Evolutionary conservation across 2,329 filamentous ascomycete genomes (phyloP), one percentile per base, ranked within the genome.

Genomic region (Ophiocordyceps sinensis): DNA sequence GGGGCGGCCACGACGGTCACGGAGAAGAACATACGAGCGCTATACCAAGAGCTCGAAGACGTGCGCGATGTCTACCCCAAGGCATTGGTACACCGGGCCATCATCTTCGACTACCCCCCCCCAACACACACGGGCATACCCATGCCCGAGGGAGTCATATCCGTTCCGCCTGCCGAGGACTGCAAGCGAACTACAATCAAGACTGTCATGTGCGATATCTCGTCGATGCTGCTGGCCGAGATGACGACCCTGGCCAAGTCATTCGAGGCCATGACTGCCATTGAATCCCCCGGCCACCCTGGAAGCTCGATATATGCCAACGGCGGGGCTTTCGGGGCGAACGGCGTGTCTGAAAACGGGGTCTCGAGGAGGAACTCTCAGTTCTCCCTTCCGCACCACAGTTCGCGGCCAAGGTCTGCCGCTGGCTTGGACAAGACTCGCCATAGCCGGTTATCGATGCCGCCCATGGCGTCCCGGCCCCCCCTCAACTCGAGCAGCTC

Each of bases 161-260:
- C 76, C 32, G 74, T 94, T 23, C 87, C 86, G 14, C 75, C 80
- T 0, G 65, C 66, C 17, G 71, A 79, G 43, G 67, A 77, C 26
- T 83, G 79, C 37, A 84, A 79, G 53, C 73, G 77, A 38, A 91
- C 86, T 2, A 91, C 86, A 1, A 79, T 88, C 58, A 85, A 84
- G 61, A 84, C 82, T 0, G 71, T 84, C 52, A 79, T 89, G 74
- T 86, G 82, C 53, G 80, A 86, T 56, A 73, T 88, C 42, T 85
- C 82, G 4, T 81, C 82, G 12, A 55, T 84, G 40, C 60, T 89
- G 37, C 66, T 89, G 19, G 81, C 81, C 17, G 83, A 86, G 60
- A 77, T 89, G 71, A 82, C 79, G 28, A 77, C 75, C 1, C 68
- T 85, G 44, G 82, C 82, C 43, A 85, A 75, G 51, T 82, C 75